Percentiles rank a stretch among this genome's conserved stretches.
Evolutionary conservation across 2,329 filamentous ascomycete genomes (phyloP).

Genomic region (Gaeumannomyces sp.): DNA sequence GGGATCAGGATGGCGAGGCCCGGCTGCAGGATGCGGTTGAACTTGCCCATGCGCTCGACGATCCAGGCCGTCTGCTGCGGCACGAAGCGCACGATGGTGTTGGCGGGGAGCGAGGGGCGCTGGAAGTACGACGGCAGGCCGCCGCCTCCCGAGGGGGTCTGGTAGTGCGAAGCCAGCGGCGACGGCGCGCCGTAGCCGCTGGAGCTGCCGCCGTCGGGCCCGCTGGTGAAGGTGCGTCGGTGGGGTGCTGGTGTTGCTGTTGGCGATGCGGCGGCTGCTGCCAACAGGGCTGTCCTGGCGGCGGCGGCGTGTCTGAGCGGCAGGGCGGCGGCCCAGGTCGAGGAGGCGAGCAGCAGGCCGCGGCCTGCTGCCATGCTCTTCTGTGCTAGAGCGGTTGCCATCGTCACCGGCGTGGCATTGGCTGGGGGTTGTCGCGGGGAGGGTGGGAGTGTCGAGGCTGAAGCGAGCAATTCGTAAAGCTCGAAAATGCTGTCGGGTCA

Average conservation of each 20-base stretch:
- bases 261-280: background rate
- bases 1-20: constrained; percentile 85
- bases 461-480: background rate
- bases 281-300: background rate
- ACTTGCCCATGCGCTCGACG: constrained; percentile 98
- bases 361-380: constrained; percentile 3
- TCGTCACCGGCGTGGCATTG: constrained; percentile 9
- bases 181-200: constrained; percentile 11
- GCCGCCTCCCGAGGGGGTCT: constrained; percentile 15
- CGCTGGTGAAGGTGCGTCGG: background rate
- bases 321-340: constrained; percentile 6
- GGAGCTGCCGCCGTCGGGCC: constrained; percentile 1
- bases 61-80: constrained; percentile 99
- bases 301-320: background rate
- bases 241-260: background rate
- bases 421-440: background rate
- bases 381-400: constrained; percentile 6
- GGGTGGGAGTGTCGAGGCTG: no score
- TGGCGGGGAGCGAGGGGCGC: constrained; percentile 69
- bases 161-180: constrained; percentile 16
- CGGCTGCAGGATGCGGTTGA: constrained; percentile 86
- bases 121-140: constrained; percentile 74
- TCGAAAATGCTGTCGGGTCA: background rate
- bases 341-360: background rate
- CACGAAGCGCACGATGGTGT: constrained; percentile 92